These are phyloP conservation scores for Xylaria nigripes DNA, from an alignment of 495 filamentous ascomycete genomes.

Conservation along the genomic window DNA sequence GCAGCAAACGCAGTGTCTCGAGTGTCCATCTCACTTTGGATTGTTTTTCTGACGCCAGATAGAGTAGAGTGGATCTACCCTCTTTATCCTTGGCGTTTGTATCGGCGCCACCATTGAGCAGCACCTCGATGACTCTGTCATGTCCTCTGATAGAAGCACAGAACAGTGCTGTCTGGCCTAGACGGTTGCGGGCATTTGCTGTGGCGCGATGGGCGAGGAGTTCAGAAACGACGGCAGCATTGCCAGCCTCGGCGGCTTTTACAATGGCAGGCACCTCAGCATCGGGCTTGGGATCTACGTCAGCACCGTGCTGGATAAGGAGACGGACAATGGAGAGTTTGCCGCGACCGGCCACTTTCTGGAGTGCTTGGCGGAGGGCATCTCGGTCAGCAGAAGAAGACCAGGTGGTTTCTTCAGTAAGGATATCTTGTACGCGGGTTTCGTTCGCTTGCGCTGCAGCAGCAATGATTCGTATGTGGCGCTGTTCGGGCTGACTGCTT, in stretches of 20 bases:
- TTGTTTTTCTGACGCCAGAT: conserved; percentile 26
- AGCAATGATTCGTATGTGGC: conserved; percentile 26
- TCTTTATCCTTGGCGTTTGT: conserved; percentile 38
- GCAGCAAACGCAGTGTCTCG: conserved; percentile 26
- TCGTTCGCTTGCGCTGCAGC: conserved; percentile 30
- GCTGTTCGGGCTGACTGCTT: conserved; percentile 28
- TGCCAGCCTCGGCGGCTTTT: conserved; percentile 27
- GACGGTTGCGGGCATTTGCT: conserved; percentile 22
- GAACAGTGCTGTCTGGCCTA: conserved; percentile 46
- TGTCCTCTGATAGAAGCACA: conserved; percentile 51
- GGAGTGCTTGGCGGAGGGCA: conserved; percentile 36
- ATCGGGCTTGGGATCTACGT: conserved; percentile 39
- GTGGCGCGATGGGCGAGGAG: conserved; percentile 22
- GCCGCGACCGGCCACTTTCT: conserved; percentile 51
- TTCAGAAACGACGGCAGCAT: conserved; percentile 21
- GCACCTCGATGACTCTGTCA: conserved; percentile 40
- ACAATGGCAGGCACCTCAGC: conserved; percentile 23
- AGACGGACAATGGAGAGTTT: conserved; percentile 44
- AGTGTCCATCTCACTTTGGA: conserved; percentile 25
- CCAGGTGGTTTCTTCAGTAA: conserved; percentile 26
- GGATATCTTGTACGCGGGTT: conserved; percentile 24
- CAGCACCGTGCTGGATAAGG: conserved; percentile 45
- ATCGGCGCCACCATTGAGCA: conserved; percentile 43
- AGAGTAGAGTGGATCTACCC: conserved; percentile 22
- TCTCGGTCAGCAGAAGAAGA: conserved; percentile 22